These are phyloP conservation scores for Chamaenerion angustifolium DNA, from an alignment of 345 rosid genomes.

Conservation along the genomic window DNA sequence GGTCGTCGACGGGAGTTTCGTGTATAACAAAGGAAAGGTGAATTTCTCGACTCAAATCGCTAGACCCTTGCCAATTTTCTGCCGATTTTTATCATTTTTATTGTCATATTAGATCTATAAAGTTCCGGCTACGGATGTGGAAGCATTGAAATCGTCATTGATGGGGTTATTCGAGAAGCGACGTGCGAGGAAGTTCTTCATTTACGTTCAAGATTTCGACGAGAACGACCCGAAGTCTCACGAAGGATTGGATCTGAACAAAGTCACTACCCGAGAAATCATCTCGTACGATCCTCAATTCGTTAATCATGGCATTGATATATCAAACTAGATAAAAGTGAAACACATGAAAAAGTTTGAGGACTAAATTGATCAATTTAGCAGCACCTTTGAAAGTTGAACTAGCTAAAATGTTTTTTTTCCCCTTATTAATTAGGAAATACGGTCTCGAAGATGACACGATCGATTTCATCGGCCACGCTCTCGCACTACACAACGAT, in stretches of 20 bases:
- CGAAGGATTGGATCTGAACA: conserved; percentile 66
- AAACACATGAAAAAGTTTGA: too few relatives aligned
- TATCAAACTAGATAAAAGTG: not conserved
- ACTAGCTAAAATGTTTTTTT: too few relatives aligned
- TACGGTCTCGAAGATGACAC: conserved; percentile 89
- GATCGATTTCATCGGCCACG: conserved; percentile 83
- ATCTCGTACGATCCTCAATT: conserved; percentile 37
- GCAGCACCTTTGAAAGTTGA: too few relatives aligned
- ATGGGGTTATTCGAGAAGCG: conserved; percentile 97
- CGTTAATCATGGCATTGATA: not conserved
- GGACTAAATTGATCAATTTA: too few relatives aligned
- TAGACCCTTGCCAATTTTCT: too few relatives aligned
- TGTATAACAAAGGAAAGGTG: conserved; percentile 88
- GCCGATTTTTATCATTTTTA: too few relatives aligned
- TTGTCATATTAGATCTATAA: conserved; percentile 39
- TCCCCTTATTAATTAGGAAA: conserved; percentile 25
- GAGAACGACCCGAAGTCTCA: conserved; percentile 90
- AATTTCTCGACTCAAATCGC: not conserved
- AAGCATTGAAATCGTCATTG: conserved; percentile 78
- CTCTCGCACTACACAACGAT: conserved; percentile 66
- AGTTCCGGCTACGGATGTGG: conserved; percentile 84
- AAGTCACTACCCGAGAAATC: conserved; percentile 71
- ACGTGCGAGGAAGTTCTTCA: conserved; percentile 82
- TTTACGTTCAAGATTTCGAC: conserved; percentile 85
- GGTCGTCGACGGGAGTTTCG: conserved; percentile 90